These are phyloP conservation scores for Cercospora zeae-maydis DNA, from an alignment of 2,329 filamentous ascomycete genomes.

Conservation along the genomic window DNA sequence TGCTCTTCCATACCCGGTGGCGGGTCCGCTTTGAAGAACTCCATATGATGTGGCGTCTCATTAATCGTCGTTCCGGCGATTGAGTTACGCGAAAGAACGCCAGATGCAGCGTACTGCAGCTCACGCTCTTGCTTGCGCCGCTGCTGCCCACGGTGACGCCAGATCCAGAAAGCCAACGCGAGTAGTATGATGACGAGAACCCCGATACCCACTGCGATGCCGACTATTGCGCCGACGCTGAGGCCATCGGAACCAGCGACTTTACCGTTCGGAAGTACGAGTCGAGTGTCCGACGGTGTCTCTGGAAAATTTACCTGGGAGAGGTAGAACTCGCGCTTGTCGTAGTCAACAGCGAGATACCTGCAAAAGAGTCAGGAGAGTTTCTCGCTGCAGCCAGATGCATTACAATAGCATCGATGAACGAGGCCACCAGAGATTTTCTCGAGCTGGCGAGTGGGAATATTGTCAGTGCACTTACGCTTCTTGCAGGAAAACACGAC, in stretches of 20 bases:
- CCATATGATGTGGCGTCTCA: constrained; percentile 8
- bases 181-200: constrained; percentile 4
- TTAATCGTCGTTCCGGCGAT: constrained; percentile 23
- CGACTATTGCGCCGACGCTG: constrained; percentile 17
- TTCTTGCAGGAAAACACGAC: constrained; percentile 33
- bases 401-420: no score
- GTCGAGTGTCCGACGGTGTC: not conserved
- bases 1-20: constrained; percentile 7
- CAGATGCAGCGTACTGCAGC: not conserved
- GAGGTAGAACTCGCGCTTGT: constrained; percentile 10
- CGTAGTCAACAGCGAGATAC: constrained; percentile 17
- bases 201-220: constrained; percentile 15
- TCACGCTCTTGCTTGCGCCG: not conserved
- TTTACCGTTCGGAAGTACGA: not conserved
- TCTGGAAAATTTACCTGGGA: constrained; percentile 2
- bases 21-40: constrained; percentile 14
- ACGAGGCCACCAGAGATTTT: no score
- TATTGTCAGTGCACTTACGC: constrained; percentile 23
- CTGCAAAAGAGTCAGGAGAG: not conserved
- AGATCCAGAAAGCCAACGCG: constrained; percentile 14
- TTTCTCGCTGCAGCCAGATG: not conserved
- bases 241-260: not conserved
- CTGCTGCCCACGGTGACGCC: not conserved
- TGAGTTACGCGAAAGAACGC: constrained; percentile 4
- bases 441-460: not conserved